These are phyloP conservation scores for Alnus rubra DNA, from an alignment of 306 rosid species.

Conservation along the genomic window DNA sequence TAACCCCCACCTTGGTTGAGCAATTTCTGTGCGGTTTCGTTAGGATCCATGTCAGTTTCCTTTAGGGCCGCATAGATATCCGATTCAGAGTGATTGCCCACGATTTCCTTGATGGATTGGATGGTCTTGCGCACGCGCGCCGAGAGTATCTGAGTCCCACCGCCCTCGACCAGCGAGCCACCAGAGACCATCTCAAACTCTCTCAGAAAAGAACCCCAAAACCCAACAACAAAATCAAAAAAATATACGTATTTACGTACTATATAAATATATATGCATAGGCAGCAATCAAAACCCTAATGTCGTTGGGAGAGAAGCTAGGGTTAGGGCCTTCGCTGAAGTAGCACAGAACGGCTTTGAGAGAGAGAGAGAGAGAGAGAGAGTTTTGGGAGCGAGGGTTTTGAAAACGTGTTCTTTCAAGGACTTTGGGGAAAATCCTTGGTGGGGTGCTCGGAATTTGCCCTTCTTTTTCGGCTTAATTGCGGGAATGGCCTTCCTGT, in stretches of 20 bases:
- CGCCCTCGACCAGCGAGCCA: constrained; percentile 52
- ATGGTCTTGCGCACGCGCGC: constrained; percentile 72
- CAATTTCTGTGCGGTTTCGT: constrained; percentile 96
- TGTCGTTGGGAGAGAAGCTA: constrained; percentile 9
- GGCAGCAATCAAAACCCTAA: constrained; percentile 43
- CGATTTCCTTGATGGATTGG: constrained; percentile 87
- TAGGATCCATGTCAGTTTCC: constrained; percentile 94
- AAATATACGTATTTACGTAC: background rate
- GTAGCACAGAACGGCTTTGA: constrained; percentile 37
- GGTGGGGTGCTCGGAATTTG: background rate
- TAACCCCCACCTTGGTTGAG: constrained; percentile 75
- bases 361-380: background rate
- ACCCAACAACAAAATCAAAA: constrained; percentile 2
- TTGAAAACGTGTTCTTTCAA: constrained; percentile 42
- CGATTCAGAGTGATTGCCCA: constrained; percentile 79
- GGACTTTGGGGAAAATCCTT: constrained; percentile 13
- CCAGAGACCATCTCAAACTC: constrained; percentile 62
- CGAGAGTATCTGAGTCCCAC: constrained; percentile 67
- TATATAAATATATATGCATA: background rate
- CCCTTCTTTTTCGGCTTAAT: background rate
- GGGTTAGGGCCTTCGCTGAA: constrained; percentile 44
- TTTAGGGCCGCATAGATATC: constrained; percentile 87
- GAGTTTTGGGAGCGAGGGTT: constrained; percentile 38
- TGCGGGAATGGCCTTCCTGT: background rate
- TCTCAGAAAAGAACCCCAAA: background rate